Evolutionary conservation across 2,329 filamentous ascomycete genomes (phyloP).

Genomic region (Lecanicillium sp.): DNA sequence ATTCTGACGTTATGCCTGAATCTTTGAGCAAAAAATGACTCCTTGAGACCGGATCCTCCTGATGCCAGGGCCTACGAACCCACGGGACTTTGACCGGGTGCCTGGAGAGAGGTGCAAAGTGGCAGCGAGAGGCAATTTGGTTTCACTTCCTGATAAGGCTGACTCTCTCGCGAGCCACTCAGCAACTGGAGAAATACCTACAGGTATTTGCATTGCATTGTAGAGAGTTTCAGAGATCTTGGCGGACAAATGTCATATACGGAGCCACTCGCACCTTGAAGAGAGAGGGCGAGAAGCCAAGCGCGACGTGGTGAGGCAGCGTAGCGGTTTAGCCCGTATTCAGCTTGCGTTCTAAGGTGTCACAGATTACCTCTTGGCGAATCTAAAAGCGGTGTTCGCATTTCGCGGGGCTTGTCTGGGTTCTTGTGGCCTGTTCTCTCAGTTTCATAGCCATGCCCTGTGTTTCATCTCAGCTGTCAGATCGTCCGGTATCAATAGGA

Average conservation of each 20-base stretch:
- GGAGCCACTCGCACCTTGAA: background rate
- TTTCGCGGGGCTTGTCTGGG: background rate
- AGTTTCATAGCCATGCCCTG: conserved; percentile 8
- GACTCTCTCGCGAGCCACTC: background rate
- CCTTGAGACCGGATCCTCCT: conserved; percentile 18
- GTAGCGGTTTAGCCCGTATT: background rate
- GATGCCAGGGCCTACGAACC: conserved; percentile 9
- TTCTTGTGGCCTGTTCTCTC: background rate
- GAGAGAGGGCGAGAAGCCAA: background rate
- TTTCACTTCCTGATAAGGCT: conserved; percentile 1
- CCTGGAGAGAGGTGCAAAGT: background rate
- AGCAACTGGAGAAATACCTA: background rate
- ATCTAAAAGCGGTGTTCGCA: background rate
- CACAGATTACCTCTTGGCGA: background rate
- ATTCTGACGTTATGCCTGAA: background rate
- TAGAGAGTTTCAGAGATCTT: conserved; percentile 4
- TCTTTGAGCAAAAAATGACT: conserved; percentile 12
- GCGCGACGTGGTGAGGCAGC: background rate
- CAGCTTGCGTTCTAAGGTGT: background rate
- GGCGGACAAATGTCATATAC: background rate
- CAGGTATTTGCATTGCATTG: background rate
- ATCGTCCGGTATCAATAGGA: conserved; percentile 18
- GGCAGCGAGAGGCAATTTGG: background rate
- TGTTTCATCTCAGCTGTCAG: conserved; percentile 18
- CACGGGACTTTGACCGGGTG: background rate